Evolutionary conservation across 164 flowering plant species (phyloP), one percentile per base, ranked within the genome.

Genomic region (Cinnamomum chago): DNA sequence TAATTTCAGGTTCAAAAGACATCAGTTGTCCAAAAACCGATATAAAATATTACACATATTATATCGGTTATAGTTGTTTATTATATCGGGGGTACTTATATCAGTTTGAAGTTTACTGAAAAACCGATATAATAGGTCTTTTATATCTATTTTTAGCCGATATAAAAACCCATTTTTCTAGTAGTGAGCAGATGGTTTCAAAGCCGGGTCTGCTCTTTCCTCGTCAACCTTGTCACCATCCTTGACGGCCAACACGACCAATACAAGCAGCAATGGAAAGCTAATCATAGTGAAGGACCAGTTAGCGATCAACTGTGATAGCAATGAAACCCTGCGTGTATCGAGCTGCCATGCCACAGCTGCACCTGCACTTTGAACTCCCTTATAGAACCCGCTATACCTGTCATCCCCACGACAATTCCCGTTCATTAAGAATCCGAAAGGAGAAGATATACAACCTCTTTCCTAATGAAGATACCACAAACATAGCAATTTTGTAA

Each of bases 271-370:
- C 81, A 92, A 77, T 14, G 97, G 97, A 78, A 87, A 92, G 62
- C 97, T 88, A 17, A 91, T 23, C 0, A 95, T 85, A 23, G 88
- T 90, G 20, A 91, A 86, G 2, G 81, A 79, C 98, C 97, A 95
- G 75, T 95, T 95, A 24, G 85, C 78, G 66, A 90, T 78, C 73
- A 95, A 72, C 78, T 93, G 90, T 17, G 79, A 65, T 58, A 90
- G 52, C 64, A 80, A 80, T 10, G 97, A 78, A 40, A 84, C 87
- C 9, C 87, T 84, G 73, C 81, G 87, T 50, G 83, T 58, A 68
- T 91, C 97, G 9, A 90, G 75, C 83, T 93, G 98, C 97, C 97
- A 93, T 14, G 98, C 94, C 55, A 90, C 97, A 13, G 97, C 98
- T 2, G 85, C 97, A 47, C 98, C 97, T 40, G 97, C 97, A 75